These are phyloP conservation scores for Suillus hirtellus DNA, from an alignment of 768 basidiomycete species.

Conservation along the genomic window DNA sequence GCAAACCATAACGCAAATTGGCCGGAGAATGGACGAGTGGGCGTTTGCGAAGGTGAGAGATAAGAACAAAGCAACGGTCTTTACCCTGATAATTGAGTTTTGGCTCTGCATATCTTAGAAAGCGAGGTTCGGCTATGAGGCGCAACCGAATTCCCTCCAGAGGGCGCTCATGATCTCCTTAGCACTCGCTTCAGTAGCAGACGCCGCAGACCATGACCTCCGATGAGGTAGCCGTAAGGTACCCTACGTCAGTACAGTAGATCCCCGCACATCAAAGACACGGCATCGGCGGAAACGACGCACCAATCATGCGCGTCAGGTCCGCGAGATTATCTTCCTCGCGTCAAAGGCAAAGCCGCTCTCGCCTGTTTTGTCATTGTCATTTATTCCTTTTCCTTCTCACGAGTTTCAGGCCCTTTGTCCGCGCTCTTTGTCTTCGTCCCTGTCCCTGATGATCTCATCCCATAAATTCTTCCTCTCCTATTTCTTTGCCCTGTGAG, in stretches of 20 bases:
- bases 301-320: conserved; percentile 54
- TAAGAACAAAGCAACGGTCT: conserved; percentile 20
- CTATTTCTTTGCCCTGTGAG: no score
- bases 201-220: conserved; percentile 87
- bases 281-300: conserved; percentile 13
- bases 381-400: no score
- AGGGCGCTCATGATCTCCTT: conserved; percentile 85
- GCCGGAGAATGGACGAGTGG: neutral
- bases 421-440: no score
- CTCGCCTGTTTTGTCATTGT: no score
- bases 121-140: no score
- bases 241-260: conserved; percentile 42
- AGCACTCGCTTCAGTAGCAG: conserved; percentile 65
- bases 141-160: conserved; percentile 79
- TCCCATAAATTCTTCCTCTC: no score
- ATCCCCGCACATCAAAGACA: neutral
- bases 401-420: no score
- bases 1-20: conserved; percentile 4
- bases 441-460: no score
- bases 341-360: no score
- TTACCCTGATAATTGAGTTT: conserved; percentile 69
- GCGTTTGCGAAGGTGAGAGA: neutral
- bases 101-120: conserved; percentile 59
- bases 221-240: conserved; percentile 70
- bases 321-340: no score